Conservation (phyloP, 1,284 basidiomycete genomes). For the Pseudozyma hubeiensis region DNA sequence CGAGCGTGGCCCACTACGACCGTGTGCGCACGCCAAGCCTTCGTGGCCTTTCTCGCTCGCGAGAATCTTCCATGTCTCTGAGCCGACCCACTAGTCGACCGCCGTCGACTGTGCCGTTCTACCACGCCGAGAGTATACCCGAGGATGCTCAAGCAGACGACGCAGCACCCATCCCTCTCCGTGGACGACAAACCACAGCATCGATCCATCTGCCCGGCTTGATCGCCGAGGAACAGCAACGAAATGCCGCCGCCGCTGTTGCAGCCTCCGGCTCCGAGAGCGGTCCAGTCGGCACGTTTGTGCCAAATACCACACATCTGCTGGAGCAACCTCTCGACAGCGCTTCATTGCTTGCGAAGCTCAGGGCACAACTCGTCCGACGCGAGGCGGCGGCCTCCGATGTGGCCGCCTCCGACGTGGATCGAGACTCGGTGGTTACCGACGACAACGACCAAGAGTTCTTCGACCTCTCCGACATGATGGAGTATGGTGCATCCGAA, state of each 20-base stretch:
- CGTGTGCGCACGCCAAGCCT: slow-evolving; percentile 57
- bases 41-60: slow-evolving; percentile 50
- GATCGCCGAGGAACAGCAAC: slow-evolving; percentile 48
- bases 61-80: slow-evolving; percentile 52
- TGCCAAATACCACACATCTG: slow-evolving; percentile 27
- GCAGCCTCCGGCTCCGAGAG: slow-evolving; percentile 9
- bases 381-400: slow-evolving; percentile 46
- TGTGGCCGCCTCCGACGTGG: slow-evolving; percentile 26
- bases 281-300: slow-evolving; percentile 1
- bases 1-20: slow-evolving; percentile 59
- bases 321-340: slow-evolving; percentile 45
- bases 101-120: slow-evolving; percentile 44
- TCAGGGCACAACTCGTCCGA: slow-evolving; percentile 41
- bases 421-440: slow-evolving; percentile 26
- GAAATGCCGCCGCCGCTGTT: slow-evolving; percentile 33
- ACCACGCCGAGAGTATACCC: slow-evolving; percentile 38
- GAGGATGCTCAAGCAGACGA: slow-evolving; percentile 37
- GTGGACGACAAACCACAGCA: slow-evolving; percentile 41
- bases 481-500: slow-evolving; percentile 49
- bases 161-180: slow-evolving; percentile 7
- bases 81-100: slow-evolving; percentile 46
- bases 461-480: slow-evolving; percentile 60
- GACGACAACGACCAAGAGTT: slow-evolving; percentile 54
- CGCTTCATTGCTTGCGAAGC: slow-evolving; percentile 42
- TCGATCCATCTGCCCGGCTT: slow-evolving; percentile 45